These are phyloP conservation scores for Hyaloscypha finlandica DNA, from an alignment of 495 filamentous ascomycete genomes.

Conservation along the genomic window DNA sequence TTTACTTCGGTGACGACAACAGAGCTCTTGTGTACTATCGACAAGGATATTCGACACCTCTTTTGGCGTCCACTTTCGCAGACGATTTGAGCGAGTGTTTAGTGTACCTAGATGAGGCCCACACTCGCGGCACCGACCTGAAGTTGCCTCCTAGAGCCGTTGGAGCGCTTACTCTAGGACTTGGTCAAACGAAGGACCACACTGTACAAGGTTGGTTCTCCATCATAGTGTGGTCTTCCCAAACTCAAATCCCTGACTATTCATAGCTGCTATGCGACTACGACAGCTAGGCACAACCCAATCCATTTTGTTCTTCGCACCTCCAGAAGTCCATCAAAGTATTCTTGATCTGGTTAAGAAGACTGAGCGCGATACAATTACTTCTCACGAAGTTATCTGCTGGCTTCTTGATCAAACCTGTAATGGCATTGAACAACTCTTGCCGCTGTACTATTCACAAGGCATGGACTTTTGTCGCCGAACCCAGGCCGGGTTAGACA, in stretches of 20 bases:
- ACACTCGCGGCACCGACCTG: conserved; percentile 63
- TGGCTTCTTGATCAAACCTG: conserved; percentile 68
- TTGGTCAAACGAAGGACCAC: conserved; percentile 58
- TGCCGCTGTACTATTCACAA: conserved; percentile 57
- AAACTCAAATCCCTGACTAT: neutral
- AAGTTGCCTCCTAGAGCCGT: conserved; percentile 47
- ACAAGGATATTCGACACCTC: conserved; percentile 35
- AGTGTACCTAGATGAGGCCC: conserved; percentile 62
- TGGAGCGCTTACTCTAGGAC: conserved; percentile 58
- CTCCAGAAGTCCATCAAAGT: conserved; percentile 46
- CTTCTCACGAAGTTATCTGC: conserved; percentile 35
- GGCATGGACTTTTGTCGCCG: conserved; percentile 57
- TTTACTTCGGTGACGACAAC: conserved; percentile 52
- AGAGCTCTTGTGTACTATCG: conserved; percentile 49
- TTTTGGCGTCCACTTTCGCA: conserved; percentile 51
- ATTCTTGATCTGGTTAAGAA: conserved; percentile 33
- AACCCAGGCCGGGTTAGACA: conserved; percentile 25
- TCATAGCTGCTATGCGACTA: conserved; percentile 51
- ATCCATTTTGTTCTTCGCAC: conserved; percentile 45
- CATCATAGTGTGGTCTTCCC: neutral
- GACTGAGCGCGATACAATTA: conserved; percentile 2
- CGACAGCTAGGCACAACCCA: conserved; percentile 43
- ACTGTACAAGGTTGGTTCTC: conserved; percentile 56
- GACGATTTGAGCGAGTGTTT: conserved; percentile 52
- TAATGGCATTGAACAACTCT: conserved; percentile 52